Percentiles rank a stretch among this genome's conserved stretches.
These are phyloP conservation scores for Harringtonia lauricola DNA, from an alignment of 2,329 filamentous ascomycete species.

Conservation along the genomic window DNA sequence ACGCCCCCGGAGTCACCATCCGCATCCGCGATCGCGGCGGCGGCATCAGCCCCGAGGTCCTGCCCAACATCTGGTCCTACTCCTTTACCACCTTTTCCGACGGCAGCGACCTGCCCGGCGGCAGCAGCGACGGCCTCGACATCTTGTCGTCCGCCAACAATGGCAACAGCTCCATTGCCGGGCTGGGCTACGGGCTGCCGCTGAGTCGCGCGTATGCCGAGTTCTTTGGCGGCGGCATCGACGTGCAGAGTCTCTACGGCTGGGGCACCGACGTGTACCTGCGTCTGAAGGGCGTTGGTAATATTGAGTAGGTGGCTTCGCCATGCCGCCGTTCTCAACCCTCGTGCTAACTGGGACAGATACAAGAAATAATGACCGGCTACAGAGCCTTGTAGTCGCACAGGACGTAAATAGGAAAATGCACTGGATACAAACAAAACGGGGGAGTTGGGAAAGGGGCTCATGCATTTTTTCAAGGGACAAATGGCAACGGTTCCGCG, in stretches of 20 bases:
- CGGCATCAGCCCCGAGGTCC: constrained; percentile 74
- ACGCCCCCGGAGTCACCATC: constrained; percentile 80
- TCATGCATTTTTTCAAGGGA: too few species aligned
- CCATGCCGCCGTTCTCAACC: neutral
- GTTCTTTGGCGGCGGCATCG: constrained; percentile 93
- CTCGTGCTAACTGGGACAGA: too few species aligned
- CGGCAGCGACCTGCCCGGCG: constrained; percentile 34
- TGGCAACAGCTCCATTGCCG: constrained; percentile 76
- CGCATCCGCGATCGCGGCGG: constrained; percentile 92
- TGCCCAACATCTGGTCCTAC: constrained; percentile 90
- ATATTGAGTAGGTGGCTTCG: constrained; percentile 27
- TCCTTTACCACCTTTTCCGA: constrained; percentile 92
- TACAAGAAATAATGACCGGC: too few species aligned
- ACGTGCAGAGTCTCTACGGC: constrained; percentile 88
- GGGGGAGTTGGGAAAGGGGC: too few species aligned
- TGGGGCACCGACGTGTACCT: constrained; percentile 73
- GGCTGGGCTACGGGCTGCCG: constrained; percentile 84
- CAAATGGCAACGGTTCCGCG: too few species aligned
- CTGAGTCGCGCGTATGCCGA: constrained; percentile 89
- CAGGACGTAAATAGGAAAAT: too few species aligned
- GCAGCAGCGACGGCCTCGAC: constrained; percentile 53
- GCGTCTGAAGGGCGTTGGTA: constrained; percentile 50
- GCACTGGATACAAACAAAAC: too few species aligned
- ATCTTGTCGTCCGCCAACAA: constrained; percentile 62
- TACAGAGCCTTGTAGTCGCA: too few species aligned